Base-by-base conservation (phyloP, 2,329 filamentous ascomycete genomes). In the Lecanoromycetidae sp. region DNA sequence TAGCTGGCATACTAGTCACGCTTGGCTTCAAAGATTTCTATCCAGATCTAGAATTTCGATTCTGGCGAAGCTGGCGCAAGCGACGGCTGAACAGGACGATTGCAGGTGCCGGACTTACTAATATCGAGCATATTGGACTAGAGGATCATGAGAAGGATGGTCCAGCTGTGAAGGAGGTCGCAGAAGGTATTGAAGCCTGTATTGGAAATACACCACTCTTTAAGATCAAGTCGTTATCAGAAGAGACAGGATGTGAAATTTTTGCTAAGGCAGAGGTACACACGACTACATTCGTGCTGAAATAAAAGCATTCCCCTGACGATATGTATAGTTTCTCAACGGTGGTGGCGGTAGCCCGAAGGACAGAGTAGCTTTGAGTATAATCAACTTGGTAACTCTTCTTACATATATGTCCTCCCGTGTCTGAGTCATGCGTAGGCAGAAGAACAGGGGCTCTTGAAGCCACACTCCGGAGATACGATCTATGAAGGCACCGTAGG, bases 401-500 rank as follows among this genome's bases (percentile, higher is more conserved):
- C n/a, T 19, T 35, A 6, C 7, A 44, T 17, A 35, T 12, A 34
- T 22, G 15, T 50, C 36, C 36, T 37, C 12, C 22, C 49, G 17
- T 43, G 13, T 33, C 38, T 46, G 42, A 46, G 48, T 45, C 38
- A 44, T 32, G 10, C 23, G 36, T 67, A 80, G 63, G 91, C 88
- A 35, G 91, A 98, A 70, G 74, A 77, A 52, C 68, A 75, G 40
- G 87, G 87, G 2, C 70, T 88, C 15, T 67, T 98, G 37, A 75
- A 73, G 0, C 90, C 91, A 0, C 72, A 83, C 55, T 80, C 83
- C 19, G 90, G 90, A 52, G 91, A 98, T 63, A 93, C 85, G 35
- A 87, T 98, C 58, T 98, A 96, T 65, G 91, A 98, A 69, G 91
- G 91, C 55, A 98, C 91, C 1, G 88, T 94, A 13, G 91, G 91